These are phyloP conservation scores for Neodidymelliopsis sp. DNA, from an alignment of 2,329 filamentous ascomycete genomes.

Conservation along the genomic window DNA sequence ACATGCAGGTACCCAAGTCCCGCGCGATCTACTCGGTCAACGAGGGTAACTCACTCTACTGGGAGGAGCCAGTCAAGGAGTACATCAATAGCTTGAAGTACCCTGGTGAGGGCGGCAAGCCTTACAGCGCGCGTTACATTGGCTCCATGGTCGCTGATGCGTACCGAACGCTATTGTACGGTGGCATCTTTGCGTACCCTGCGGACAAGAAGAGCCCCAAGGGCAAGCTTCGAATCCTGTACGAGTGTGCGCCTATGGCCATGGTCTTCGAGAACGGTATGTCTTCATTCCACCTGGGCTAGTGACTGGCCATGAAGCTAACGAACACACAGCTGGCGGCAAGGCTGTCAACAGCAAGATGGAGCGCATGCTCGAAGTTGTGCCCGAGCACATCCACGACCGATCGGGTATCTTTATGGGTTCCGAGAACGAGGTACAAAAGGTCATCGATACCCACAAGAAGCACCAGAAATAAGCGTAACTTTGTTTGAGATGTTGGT, in stretches of 20 bases:
- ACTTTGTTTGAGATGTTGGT: neutral
- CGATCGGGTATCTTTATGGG: conserved; percentile 95
- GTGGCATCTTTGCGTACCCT: conserved; percentile 96
- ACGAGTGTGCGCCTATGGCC: conserved; percentile 99
- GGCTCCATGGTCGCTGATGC: conserved; percentile 98
- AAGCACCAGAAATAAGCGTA: conserved; percentile 52
- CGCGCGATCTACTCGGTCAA: conserved; percentile 96
- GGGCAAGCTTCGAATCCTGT: conserved; percentile 95
- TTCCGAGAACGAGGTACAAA: conserved; percentile 93
- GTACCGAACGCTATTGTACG: conserved; percentile 93
- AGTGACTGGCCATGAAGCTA: conserved; percentile 13
- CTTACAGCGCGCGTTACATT: conserved; percentile 94
- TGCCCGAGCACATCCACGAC: conserved; percentile 94
- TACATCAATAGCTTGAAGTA: conserved; percentile 92
- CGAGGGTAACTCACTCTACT: conserved; percentile 97
- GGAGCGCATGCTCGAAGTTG: conserved; percentile 86
- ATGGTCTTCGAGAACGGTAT: conserved; percentile 98
- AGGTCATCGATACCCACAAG: conserved; percentile 86
- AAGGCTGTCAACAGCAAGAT: conserved; percentile 92
- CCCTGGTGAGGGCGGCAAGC: conserved; percentile 77
- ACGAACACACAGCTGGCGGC: conserved; percentile 73
- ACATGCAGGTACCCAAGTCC: conserved; percentile 85
- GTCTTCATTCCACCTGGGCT: conserved; percentile 42
- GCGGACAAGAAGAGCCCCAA: conserved; percentile 98
- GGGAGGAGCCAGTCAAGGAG: conserved; percentile 83